Base-by-base conservation (phyloP, 2,329 filamentous ascomycete genomes). In the Cladophialophora exuberans region DNA sequence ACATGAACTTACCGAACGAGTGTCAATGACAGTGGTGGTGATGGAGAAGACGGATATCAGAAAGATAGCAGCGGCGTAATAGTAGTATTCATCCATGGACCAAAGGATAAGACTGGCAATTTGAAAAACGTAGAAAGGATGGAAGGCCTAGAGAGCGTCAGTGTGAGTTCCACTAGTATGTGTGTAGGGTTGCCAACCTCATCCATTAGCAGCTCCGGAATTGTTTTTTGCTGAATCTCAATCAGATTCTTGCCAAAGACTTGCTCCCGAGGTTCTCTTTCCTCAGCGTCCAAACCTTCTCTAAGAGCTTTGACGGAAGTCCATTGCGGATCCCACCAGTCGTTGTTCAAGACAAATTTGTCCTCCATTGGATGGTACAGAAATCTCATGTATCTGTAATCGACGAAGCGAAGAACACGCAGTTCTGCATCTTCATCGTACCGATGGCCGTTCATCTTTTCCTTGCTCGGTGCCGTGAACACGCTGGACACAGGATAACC, bases 61-160 rank as follows among this genome's bases (percentile, higher is more conserved):
- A 65, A 99, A 96, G 65, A 99, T 99, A 69, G 92, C 96, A 13
- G 86, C 81, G 3, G 94, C 94, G 72, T 99, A 99, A 75, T 97
- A 99, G 70, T 97, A 99, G 71, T 99, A 99, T 65, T 95, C 82
- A 68, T 99, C 94, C 63, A 97, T 69, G 7, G 93, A 97, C 94
- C 94, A 99, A 3, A 99, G 83, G 35, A 96, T 73, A 62, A 99
- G 78, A 76, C 94, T 97, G 43, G 92, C 93, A 65, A 97, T 87
- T 73, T 99, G 94, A 69, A 99, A 99, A 52, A 99, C 88, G 70
- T 99, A 99, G 70, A 99, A 99, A 0, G 94, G 95, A 69, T 99
- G 94, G 66, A 99, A 91, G 17, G 90, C 91, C 83, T 90, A 60
- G 26, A 9, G 31, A 44, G 47, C 67, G 52, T 39, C 25, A 17